phyloP scores from a whole-genome alignment of 192 early-diverging fungal species.

The Coemansia sp. region DNA sequence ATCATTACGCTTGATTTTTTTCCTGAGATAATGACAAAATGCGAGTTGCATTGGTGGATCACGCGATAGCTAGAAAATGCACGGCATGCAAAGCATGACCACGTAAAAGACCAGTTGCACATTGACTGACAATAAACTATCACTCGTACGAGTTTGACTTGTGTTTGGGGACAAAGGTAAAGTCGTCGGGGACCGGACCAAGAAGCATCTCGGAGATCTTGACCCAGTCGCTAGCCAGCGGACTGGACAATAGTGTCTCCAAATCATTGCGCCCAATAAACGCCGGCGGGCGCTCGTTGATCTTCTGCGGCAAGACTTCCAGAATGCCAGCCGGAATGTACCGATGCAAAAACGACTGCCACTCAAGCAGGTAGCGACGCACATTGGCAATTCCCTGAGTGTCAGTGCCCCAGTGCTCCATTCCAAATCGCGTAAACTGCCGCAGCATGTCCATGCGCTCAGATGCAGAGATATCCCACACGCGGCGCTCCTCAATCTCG shows the following conservation, averaged over 20 bases:
- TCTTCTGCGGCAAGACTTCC: slow-evolving; percentile 88
- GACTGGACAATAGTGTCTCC: slow-evolving; percentile 92
- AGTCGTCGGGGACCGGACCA: slow-evolving; percentile 83
- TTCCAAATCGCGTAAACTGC: slow-evolving; percentile 77
- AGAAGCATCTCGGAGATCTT: slow-evolving; percentile 88
- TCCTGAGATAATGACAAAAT: background rate
- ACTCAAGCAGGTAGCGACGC: slow-evolving; percentile 76
- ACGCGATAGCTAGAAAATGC: background rate
- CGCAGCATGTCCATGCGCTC: slow-evolving; percentile 92
- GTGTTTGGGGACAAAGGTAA: slow-evolving; percentile 94
- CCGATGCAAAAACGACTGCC: slow-evolving; percentile 70
- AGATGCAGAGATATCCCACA: slow-evolving; percentile 86
- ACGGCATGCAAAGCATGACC: background rate
- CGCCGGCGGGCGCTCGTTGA: slow-evolving; percentile 86
- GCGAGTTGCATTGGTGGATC: background rate
- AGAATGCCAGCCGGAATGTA: slow-evolving; percentile 92
- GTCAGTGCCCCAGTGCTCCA: slow-evolving; percentile 96
- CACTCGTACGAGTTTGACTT: slow-evolving; percentile 73
- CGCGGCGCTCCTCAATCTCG: slow-evolving; percentile 81
- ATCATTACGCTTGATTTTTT: background rate
- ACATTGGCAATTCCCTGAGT: slow-evolving; percentile 80
- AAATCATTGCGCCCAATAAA: slow-evolving; percentile 86
- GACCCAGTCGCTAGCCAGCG: slow-evolving; percentile 82
- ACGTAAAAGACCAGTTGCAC: background rate
- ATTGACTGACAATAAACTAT: background rate